Conservation (phyloP, 306 rosid species). For the Heteromeles arbutifolia region DNA sequence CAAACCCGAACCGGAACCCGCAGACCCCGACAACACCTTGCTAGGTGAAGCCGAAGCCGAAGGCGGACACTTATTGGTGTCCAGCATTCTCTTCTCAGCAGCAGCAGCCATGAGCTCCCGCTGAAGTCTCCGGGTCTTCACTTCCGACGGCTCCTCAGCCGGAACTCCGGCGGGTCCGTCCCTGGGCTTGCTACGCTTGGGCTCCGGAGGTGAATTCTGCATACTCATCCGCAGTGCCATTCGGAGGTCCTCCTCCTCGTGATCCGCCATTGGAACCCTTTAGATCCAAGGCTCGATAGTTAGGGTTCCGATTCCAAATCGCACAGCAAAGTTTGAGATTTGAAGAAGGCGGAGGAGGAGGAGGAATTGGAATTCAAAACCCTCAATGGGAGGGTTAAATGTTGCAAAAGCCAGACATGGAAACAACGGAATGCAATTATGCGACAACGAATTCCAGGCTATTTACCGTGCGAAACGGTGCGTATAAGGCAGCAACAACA, state of each 20-base stretch:
- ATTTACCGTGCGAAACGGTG: conserved; percentile 15
- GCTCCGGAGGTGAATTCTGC: conserved; percentile 77
- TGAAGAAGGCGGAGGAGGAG: not conserved
- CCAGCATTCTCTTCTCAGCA: conserved; percentile 78
- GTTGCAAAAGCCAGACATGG: not conserved
- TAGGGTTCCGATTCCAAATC: conserved; percentile 35
- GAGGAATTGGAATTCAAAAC: conserved; percentile 3
- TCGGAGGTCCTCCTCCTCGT: conserved; percentile 79
- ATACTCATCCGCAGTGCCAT: conserved; percentile 89
- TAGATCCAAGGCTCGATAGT: conserved; percentile 35
- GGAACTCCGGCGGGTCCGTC: conserved; percentile 45
- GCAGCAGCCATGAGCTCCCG: conserved; percentile 95
- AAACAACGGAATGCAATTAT: not conserved
- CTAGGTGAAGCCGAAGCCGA: not conserved
- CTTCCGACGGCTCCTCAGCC: conserved; percentile 57
- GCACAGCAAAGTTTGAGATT: not conserved
- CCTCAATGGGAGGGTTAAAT: not conserved
- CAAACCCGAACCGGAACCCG: conserved; percentile 3
- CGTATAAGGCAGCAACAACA: conserved; percentile 3
- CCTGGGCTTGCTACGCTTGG: conserved; percentile 80
- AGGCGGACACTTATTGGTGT: conserved; percentile 18
- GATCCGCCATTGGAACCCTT: conserved; percentile 68
- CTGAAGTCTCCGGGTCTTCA: conserved; percentile 55
- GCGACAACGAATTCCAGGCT: conserved; percentile 1
- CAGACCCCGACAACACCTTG: conserved; percentile 4